These are phyloP conservation scores for Salix exigua DNA, from an alignment of 345 rosid species.

Conservation along the genomic window DNA sequence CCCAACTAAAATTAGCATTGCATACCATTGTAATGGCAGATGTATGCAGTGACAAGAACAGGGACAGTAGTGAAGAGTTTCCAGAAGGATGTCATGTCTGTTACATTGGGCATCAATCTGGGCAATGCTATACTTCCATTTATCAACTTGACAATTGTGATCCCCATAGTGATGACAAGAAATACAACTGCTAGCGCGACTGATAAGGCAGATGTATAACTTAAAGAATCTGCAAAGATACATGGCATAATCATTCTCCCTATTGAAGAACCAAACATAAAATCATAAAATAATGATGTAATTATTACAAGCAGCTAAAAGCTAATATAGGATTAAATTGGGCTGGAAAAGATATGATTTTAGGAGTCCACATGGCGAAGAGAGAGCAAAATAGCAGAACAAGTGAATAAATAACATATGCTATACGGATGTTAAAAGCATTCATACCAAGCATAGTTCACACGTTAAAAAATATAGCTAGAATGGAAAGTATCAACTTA, in stretches of 20 bases:
- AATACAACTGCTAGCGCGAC: slow-evolving; percentile 77
- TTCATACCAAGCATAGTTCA: background rate
- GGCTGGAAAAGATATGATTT: background rate
- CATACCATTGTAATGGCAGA: slow-evolving; percentile 87
- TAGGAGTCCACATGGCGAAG: background rate
- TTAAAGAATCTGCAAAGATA: slow-evolving; percentile 74
- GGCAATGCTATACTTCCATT: slow-evolving; percentile 69
- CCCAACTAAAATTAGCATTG: background rate
- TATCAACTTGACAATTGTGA: slow-evolving; percentile 56
- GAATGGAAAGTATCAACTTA: background rate
- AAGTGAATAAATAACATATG: background rate
- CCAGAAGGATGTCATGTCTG: slow-evolving; percentile 68
- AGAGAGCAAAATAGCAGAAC: background rate
- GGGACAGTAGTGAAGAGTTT: slow-evolving; percentile 87
- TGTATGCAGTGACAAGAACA: slow-evolving; percentile 81
- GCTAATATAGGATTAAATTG: background rate
- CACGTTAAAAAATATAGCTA: background rate
- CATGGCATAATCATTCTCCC: slow-evolving; percentile 14
- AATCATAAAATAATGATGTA: background rate
- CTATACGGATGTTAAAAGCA: background rate
- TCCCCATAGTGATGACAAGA: slow-evolving; percentile 70
- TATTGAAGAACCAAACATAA: background rate
- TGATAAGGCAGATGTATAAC: slow-evolving; percentile 81
- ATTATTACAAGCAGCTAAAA: background rate
- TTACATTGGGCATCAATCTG: slow-evolving; percentile 64